Evolutionary conservation across 2,329 filamentous ascomycete genomes (phyloP).

Genomic region (Colletotrichum sp.): DNA sequence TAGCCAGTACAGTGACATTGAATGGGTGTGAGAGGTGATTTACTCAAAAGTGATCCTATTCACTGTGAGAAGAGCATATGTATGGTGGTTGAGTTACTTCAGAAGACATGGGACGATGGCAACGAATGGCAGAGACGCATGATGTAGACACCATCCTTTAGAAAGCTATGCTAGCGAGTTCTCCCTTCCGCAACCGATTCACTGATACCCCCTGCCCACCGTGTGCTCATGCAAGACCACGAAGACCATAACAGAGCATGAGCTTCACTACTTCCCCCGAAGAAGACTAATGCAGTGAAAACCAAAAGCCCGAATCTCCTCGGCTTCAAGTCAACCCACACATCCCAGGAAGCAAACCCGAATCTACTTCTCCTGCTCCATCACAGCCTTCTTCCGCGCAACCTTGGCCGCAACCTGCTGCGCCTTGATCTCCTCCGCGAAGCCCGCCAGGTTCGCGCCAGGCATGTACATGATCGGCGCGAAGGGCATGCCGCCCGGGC

Average conservation of each 20-base stretch:
- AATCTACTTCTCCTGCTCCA: not conserved
- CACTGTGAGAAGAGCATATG: no score
- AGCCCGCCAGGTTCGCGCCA: no score
- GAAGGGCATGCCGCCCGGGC: not conserved
- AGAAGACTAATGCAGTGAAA: no score
- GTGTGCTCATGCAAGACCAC: not conserved
- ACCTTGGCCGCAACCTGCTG: not conserved
- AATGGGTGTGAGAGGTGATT: not conserved
- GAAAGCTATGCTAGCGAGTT: not conserved
- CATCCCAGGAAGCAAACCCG: not conserved
- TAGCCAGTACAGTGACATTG: not conserved
- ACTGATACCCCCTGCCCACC: not conserved
- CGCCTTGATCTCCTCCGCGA: not conserved
- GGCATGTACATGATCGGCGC: no score
- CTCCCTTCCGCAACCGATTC: not conserved
- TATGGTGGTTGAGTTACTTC: not conserved
- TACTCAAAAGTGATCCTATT: no score
- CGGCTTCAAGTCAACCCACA: no score
- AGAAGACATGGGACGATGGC: fast-evolving
- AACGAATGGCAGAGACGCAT: not conserved
- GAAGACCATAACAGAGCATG: not conserved
- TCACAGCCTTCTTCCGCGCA: not conserved
- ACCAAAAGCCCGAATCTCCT: no score
- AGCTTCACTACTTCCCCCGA: no score
- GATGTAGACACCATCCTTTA: not conserved